Conservation (phyloP, 768 basidiomycete species). For the Lactifluus hygrophoroides region DNA sequence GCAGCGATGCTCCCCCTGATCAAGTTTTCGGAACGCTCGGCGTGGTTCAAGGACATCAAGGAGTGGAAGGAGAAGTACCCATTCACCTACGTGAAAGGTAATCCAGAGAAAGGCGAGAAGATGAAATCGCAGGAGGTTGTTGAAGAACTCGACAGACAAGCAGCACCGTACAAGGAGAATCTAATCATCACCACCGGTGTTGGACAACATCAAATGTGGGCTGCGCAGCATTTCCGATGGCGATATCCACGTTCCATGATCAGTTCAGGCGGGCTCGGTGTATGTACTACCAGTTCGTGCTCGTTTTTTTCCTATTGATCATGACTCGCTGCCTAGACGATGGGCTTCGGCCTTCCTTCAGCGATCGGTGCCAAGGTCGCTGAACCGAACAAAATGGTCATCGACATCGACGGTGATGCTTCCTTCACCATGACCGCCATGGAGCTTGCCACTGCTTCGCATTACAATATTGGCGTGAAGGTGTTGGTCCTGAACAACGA, state of each 20-base stretch:
- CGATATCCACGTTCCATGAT: constrained; percentile 79
- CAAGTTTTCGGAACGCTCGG: constrained; percentile 47
- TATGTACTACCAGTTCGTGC: constrained; percentile 33
- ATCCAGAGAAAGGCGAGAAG: constrained; percentile 41
- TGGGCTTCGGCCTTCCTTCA: constrained; percentile 95
- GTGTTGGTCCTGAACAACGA: constrained; percentile 91
- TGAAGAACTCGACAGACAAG: constrained; percentile 81
- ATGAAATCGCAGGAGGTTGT: constrained; percentile 98
- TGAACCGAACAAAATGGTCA: constrained; percentile 83
- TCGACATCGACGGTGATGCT: constrained; percentile 97
- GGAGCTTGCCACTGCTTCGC: constrained; percentile 92
- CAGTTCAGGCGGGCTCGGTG: constrained; percentile 90
- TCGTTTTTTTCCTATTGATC: background rate
- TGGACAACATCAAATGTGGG: constrained; percentile 99
- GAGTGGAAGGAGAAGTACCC: constrained; percentile 84
- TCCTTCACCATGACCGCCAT: constrained; percentile 99
- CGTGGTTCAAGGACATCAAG: constrained; percentile 81
- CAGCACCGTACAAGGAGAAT: constrained; percentile 73
- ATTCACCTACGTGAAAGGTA: constrained; percentile 71
- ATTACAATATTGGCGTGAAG: constrained; percentile 91
- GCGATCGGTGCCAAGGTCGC: constrained; percentile 98
- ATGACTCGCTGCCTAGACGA: constrained; percentile 52
- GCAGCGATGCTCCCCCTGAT: constrained; percentile 76
- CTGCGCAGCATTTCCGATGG: constrained; percentile 92
- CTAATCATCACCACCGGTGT: constrained; percentile 90